Percentiles rank a stretch among this genome's conserved stretches.
These are phyloP conservation scores for Oidiodendron maius DNA, from an alignment of 495 filamentous ascomycete species.

Conservation along the genomic window DNA sequence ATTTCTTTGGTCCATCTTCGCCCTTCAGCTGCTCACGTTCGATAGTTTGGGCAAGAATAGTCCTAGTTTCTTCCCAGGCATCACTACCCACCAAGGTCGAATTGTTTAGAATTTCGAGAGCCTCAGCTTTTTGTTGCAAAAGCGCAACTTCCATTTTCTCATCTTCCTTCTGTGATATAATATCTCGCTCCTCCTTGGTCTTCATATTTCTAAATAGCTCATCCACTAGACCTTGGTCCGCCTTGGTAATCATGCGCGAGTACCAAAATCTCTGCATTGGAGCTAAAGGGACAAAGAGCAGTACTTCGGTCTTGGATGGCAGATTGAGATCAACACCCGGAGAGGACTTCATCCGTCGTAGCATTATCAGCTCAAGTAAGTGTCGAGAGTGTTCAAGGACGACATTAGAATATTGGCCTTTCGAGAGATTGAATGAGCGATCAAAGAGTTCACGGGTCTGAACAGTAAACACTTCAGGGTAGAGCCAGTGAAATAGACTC, in stretches of 20 bases:
- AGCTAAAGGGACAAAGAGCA: constrained; percentile 54
- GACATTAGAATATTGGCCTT: constrained; percentile 45
- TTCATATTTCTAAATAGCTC: constrained; percentile 45
- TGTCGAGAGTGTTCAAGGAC: constrained; percentile 48
- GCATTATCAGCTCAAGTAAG: constrained; percentile 56
- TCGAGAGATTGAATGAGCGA: constrained; percentile 50
- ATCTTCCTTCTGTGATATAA: constrained; percentile 24
- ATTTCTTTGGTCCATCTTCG: constrained; percentile 29
- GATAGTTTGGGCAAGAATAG: constrained; percentile 36
- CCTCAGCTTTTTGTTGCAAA: constrained; percentile 17
- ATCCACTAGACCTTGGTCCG: constrained; percentile 45
- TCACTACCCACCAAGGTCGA: constrained; percentile 16
- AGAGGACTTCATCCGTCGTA: constrained; percentile 57
- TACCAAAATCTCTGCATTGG: constrained; percentile 62
- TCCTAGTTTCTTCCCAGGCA: constrained; percentile 39
- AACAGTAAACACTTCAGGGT: constrained; percentile 53
- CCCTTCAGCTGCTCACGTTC: constrained; percentile 30
- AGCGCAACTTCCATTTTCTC: constrained; percentile 18
- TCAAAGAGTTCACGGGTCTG: constrained; percentile 48
- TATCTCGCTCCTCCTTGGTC: constrained; percentile 37
- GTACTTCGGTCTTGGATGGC: constrained; percentile 53
- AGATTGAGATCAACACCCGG: constrained; percentile 51
- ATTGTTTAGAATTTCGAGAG: constrained; percentile 21
- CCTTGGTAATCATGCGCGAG: constrained; percentile 49
- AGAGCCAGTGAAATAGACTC: constrained; percentile 58